Percentiles rank a stretch among this genome's conserved stretches.
These are phyloP conservation scores for Ceratocystis colombiana DNA, from an alignment of 2,329 filamentous ascomycete genomes.

Conservation along the genomic window DNA sequence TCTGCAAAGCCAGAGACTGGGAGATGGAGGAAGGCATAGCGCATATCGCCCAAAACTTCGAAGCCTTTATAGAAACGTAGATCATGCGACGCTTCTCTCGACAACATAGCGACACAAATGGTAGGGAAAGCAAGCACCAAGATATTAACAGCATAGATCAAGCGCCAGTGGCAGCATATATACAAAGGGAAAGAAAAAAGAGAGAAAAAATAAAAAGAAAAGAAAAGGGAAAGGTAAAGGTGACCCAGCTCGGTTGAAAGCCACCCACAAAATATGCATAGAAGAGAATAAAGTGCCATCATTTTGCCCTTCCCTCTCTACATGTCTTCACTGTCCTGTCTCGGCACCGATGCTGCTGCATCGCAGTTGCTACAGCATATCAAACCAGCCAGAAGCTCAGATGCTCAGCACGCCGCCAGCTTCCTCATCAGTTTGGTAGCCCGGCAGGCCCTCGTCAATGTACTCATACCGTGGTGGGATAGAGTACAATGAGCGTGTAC, in stretches of 20 bases:
- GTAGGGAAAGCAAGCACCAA: neutral
- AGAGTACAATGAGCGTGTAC: constrained; percentile 22
- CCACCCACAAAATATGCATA: neutral
- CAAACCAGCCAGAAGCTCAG: neutral
- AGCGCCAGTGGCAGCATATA: neutral
- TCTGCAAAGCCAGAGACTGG: constrained; percentile 76
- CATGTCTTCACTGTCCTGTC: neutral
- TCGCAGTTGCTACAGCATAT: neutral
- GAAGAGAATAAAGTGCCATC: too few relatives aligned
- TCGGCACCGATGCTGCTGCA: neutral
- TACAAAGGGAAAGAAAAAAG: neutral
- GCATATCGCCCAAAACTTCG: constrained; percentile 64
- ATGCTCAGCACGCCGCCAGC: neutral
- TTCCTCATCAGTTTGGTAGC: constrained; percentile 27
- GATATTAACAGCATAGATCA: neutral
- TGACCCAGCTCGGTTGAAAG: neutral
- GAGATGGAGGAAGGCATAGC: constrained; percentile 57
- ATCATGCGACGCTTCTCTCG: neutral
- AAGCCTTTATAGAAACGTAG: constrained; percentile 47
- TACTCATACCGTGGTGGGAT: constrained; percentile 25
- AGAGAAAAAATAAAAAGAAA: neutral
- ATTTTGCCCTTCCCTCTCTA: too few relatives aligned
- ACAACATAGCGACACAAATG: neutral
- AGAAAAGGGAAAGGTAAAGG: neutral
- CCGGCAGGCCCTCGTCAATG: constrained; percentile 27